A percentile compares a stretch with the other conserved stretches of the same genome.
phyloP scores from a whole-genome alignment of 129 eudicot genomes.

The Flaveria ramosissima region DNA sequence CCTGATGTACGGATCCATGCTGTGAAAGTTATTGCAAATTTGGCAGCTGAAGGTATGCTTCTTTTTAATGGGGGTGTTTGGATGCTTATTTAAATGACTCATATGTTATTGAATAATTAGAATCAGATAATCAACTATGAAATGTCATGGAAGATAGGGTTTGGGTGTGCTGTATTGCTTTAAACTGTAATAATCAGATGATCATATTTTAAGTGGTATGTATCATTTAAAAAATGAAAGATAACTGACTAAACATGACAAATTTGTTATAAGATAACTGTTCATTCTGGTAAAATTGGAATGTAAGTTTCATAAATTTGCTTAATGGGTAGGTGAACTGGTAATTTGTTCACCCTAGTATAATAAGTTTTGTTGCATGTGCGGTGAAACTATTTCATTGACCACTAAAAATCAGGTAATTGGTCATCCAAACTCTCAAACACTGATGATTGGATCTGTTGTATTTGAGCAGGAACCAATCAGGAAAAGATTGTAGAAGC shows the following conservation, averaged over 20 bases:
- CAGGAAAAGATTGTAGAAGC: conserved; percentile 92
- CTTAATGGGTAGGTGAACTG: no score
- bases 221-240: no score
- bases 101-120: not conserved
- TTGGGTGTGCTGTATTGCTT: not conserved
- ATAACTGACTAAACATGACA: no score
- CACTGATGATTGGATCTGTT: not conserved
- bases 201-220: no score
- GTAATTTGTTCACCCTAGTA: no score
- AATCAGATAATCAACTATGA: not conserved
- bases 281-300: no score
- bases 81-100: not conserved
- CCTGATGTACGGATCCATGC: conserved; percentile 94
- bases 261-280: no score
- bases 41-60: conserved; percentile 90
- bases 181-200: no score
- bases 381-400: not conserved
- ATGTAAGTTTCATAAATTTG: no score
- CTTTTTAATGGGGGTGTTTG: not conserved
- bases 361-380: no score
- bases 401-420: no score
- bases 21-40: conserved; percentile 91
- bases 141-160: not conserved
- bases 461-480: conserved; percentile 62
- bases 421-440: not conserved